Base-by-base conservation (phyloP, 352 stramenopile genomes). In the Pythium chondricola region DNA sequence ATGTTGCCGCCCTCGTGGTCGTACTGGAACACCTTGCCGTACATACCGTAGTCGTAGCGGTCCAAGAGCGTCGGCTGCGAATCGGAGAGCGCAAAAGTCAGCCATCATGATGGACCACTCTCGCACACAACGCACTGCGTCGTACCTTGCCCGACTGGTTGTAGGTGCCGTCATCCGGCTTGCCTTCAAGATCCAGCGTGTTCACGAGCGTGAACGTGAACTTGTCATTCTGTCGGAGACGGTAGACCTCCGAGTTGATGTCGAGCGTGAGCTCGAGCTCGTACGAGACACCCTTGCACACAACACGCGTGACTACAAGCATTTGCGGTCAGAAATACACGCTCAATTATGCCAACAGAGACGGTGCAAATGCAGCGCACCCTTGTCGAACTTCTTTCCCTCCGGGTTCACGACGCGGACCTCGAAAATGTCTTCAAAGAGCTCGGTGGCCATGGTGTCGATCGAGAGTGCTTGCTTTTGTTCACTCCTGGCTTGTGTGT, bases 381-480 rank as follows among this genome's bases (percentile, higher is more conserved):
- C 83, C 74, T 95, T 96, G 69, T 97, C 85, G 50, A 97, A 97
- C 71, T 98, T 98, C 80, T 98, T 98, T 27, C 95, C 95, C 48
- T 98, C 95, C 17, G 96, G 96, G 71, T 99, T 99, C 21, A 98
- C 58, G 54, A 96, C 76, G 35, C 85, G 96, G 52, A 98, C 93
- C 77, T 98, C 91, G 63, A 99, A 99, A 54, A 98, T 98, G 71
- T 99, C 96, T 74, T 99, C 95, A 82, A 99, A 99, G 41, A 99
- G 67, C 61, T 94, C 81, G 20, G 83, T 91, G 65, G 83, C 78
- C 83, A 94, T 94, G 46, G 39, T 47, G 25, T 50, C 35, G 14
- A 11, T 38, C 13, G 26, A 6, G 40, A 35, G 22, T 52, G 24
- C 27, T 37, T 27, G 33, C 38, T 20, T 39, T 38, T 21, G 37